Evolutionary conservation across 345 rosid genomes (phyloP), one percentile per base, ranked within the genome.

Genomic region (Atalantia buxifolia): DNA sequence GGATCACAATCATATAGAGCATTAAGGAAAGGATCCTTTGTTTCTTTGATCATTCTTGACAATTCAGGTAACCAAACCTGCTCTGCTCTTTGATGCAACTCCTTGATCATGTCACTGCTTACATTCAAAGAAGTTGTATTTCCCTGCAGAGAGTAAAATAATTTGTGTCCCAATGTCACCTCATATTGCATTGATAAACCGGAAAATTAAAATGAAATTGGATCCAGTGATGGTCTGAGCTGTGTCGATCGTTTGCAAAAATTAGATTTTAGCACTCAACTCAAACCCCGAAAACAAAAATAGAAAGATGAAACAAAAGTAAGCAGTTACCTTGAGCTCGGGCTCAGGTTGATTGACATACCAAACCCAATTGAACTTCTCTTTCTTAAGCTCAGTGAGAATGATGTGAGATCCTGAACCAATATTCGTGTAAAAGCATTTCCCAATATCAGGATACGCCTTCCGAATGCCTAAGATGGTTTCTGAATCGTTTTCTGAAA

Each of bases 1-100:
- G 94, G 96, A 60, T 92, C 92, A 30, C 82, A 84, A 63, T 94
- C 98, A 62, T 94, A 94, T 28, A 93, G 88, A 55, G 85, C 82
- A 42, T 91, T 94, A 6, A 91, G 69, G 86, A 94, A 93, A 70
- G 97, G 97, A 13, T 88, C 91, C 3, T 83, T 80, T 5, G 97
- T 94, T 74, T 86, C 92, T 76, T 76, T 89, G 78, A 90, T 83
- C 78, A 91, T 75, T 67, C 78, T 84, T 6, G 83, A 92, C 2
- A 94, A 72, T 78, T 91, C 91, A 0, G 96, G 92, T 57, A 62
- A 76, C 94, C 98, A 91, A 12, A 84, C 75, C 75, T 83, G 77
- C 82, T 88, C 92, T 45, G 94, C 97, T 79, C 87, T 91, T 75
- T 64, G 68, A 68, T 89, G 86, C 92, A 94, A 85, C 38, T 81